Conservation (phyloP, 805 yeast genomes). For the Candida ascalaphidarum region DNA sequence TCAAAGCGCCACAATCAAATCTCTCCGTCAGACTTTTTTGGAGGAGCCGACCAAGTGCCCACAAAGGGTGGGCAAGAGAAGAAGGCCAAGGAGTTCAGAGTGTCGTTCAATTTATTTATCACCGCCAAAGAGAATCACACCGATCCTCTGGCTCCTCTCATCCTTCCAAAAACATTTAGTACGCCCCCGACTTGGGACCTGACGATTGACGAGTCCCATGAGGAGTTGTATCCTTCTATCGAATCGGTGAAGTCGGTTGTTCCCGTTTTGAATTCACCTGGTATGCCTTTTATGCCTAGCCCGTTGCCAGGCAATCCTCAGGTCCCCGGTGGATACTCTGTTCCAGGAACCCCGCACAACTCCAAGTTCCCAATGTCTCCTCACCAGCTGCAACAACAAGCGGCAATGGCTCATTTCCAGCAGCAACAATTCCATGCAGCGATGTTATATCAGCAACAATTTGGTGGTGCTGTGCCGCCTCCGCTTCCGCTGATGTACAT, state of each 20-base stretch:
- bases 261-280: no score
- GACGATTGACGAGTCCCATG: conserved; percentile 50
- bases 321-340: conserved; percentile 8
- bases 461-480: conserved; percentile 21
- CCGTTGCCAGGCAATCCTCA: conserved; percentile 20
- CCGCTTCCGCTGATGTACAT: conserved; percentile 26
- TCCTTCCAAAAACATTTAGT: conserved; percentile 54
- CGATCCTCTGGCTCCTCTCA: conserved; percentile 12
- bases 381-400: conserved; percentile 18
- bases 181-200: conserved; percentile 76
- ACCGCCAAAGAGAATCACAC: conserved; percentile 30
- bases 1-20: conserved; percentile 28
- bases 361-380: conserved; percentile 16
- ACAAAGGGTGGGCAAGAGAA: conserved; percentile 25
- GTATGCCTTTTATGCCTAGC: conserved; percentile 20
- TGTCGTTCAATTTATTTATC: conserved; percentile 45
- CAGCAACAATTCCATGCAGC: conserved; percentile 31
- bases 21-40: conserved; percentile 34
- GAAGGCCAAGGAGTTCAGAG: conserved; percentile 28
- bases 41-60: conserved; percentile 29
- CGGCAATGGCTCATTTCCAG: conserved; percentile 25
- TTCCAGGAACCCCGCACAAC: conserved; percentile 6
- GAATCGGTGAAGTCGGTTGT: not conserved
- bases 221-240: conserved; percentile 43
- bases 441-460: conserved; percentile 28